Evolutionary conservation across 305 asterid genomes (phyloP), one percentile per base, ranked within the genome.

Genomic region (Fraxinus paxiana): DNA sequence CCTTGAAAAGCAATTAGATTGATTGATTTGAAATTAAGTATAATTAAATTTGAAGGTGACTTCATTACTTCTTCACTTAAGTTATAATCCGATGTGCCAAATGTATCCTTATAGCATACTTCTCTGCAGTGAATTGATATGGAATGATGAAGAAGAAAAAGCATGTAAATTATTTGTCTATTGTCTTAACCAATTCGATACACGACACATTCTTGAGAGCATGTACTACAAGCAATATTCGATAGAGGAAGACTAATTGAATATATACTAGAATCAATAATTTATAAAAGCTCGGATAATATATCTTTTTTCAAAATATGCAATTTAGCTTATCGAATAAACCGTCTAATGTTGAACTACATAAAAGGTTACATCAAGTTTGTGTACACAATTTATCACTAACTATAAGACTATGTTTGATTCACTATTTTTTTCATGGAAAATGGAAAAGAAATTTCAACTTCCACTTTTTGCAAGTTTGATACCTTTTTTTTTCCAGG

Each of bases 1-100:
- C 75, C 80, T 46, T 83, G 82, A 4, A 80, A 43, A 82, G 80
- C 80, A 73, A 38, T 77, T 18, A 72, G 35, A 37, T 35, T 35
- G 59, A 73, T 79, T 8, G 24, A 38, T 13, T 30, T 70, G 10
- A 61, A 26, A 65, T 41, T 15, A 46, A 65, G 15, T 5, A 78
- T 48, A 43, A 18, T 35, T 37, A 38, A 37, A 51, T 63, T 48
- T 48, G 31, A 18, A 77, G 30, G 15, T 30, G 26, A 26, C 1
- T 63, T 17, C 9, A 75, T 20, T 70, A 20, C 37, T 33, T 33
- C 28, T 65, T 17, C 34, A 26, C 31, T 28, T 28, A 28, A 28
- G 30, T 28, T 28, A 28, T 43, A 43, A 43, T 10, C 5, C 17
- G n/a, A 43, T 43, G 54, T 2, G 54, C 5, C 54, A 43, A 43